Conservation (phyloP, 768 basidiomycete species). For the Suillus decipiens region DNA sequence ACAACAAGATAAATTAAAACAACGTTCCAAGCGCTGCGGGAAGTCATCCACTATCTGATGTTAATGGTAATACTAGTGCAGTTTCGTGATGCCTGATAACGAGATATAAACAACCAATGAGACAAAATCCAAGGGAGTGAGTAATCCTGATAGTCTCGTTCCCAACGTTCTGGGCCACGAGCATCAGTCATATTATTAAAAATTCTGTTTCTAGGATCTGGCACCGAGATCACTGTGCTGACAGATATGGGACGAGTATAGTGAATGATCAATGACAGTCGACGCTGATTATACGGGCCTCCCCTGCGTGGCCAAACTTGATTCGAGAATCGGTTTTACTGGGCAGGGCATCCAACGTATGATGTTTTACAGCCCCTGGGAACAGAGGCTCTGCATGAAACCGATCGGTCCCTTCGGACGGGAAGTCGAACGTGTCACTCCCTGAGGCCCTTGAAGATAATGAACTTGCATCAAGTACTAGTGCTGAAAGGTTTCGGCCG, state of each 20-base stretch:
- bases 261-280: constrained; percentile 36
- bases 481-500: constrained; percentile 60
- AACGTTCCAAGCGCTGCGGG: no score
- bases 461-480: constrained; percentile 50
- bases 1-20: no score
- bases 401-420: neutral
- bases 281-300: constrained; percentile 54
- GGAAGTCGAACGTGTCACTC: neutral
- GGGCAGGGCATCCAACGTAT: neutral
- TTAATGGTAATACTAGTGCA: neutral
- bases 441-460: constrained; percentile 33
- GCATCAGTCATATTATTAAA: neutral
- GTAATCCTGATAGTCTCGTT: neutral
- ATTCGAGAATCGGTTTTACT: neutral
- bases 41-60: no score
- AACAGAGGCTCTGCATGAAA: neutral
- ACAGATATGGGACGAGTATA: neutral
- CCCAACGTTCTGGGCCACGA: neutral
- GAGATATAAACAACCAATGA: neutral
- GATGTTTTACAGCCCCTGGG: neutral
- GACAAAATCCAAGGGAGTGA: neutral
- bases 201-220: neutral
- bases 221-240: neutral
- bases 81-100: neutral
- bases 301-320: constrained; percentile 34